Evolutionary conservation across 495 filamentous ascomycete genomes (phyloP), one percentile per base, ranked within the genome.

Genomic region (Penicillium salamii): DNA sequence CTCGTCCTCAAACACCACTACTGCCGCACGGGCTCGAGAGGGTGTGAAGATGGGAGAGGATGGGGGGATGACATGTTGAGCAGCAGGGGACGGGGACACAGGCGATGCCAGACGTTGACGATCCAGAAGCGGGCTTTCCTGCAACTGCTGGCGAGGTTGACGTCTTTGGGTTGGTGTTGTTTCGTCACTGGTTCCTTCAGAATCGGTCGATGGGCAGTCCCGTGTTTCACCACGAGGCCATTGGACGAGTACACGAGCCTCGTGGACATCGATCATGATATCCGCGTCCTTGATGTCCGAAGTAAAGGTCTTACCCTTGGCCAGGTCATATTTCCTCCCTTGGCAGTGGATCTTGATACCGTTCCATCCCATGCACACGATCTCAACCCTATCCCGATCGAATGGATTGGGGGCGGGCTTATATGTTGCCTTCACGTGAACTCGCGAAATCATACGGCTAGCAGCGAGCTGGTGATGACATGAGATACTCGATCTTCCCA

Each of bases 201-300:
- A 76, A 42, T 82, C 74, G 14, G 80, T 76, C n/a, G 85, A 74
- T 29, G 75, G 77, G 54, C 82, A 77, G 37, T 79, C 75, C 58
- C 82, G 84, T 36, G 75, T 69, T 26, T 83, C 80, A 38, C 65
- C 74, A 47, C 71, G 79, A 21, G 93, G 93, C 93, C 93, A 98
- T 64, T 81, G 80, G 42, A 98, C 69, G 65, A 95, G 70, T 6
- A 97, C 91, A 37, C 93, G 83, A 41, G 92, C 85, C 58, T 97
- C 91, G 47, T 95, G 89, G 24, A 97, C 90, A 72, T 97, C 91
- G 47, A 97, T 72, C 86, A 98, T 95, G 61, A 98, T 91, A 61
- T 96, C 90, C 28, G 84, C 86, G 60, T 85, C 78, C 63, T 92
- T 90, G 34, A 89, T 91, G 69, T 95, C 89, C 46, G 91, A 95